Percentiles rank a stretch among this genome's conserved stretches.
These are phyloP conservation scores for Candida nonsorbophila DNA, from an alignment of 805 yeast genomes.

Conservation along the genomic window DNA sequence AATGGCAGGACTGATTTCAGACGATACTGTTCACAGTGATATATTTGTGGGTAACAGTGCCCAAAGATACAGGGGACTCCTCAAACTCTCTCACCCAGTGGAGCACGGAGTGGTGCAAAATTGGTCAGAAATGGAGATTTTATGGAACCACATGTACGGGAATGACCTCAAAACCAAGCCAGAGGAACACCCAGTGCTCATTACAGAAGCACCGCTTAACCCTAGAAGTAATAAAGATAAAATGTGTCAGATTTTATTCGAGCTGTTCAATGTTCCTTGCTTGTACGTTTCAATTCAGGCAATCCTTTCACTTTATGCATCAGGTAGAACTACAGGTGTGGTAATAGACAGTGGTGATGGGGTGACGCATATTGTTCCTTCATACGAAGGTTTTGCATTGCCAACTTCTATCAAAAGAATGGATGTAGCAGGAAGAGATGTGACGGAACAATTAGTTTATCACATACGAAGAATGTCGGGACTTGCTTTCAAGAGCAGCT, in stretches of 20 bases:
- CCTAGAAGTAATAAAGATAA: constrained; percentile 56
- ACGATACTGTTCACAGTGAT: constrained; percentile 37
- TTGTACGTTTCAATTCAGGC: constrained; percentile 71
- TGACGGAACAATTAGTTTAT: constrained; percentile 69
- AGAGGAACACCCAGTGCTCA: constrained; percentile 81
- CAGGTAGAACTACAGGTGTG: constrained; percentile 87
- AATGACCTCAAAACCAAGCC: constrained; percentile 51
- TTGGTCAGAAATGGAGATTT: constrained; percentile 82
- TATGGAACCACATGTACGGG: constrained; percentile 69
- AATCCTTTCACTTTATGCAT: constrained; percentile 76
- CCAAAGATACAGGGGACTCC: constrained; percentile 71
- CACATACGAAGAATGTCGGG: constrained; percentile 66
- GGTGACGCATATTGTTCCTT: constrained; percentile 81
- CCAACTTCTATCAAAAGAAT: constrained; percentile 67
- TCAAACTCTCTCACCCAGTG: constrained; percentile 66
- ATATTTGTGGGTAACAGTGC: constrained; percentile 73
- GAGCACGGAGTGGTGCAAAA: constrained; percentile 72
- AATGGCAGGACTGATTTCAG: constrained; percentile 52
- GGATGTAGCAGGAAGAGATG: constrained; percentile 83
- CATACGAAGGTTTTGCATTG: constrained; percentile 81
- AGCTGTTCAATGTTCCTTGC: constrained; percentile 72
- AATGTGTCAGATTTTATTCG: constrained; percentile 64
- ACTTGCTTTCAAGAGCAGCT: constrained; percentile 55
- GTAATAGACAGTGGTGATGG: constrained; percentile 94
- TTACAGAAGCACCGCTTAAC: constrained; percentile 87